Percentiles rank a stretch among this genome's conserved stretches.
Conservation (phyloP, 164 flowering plant genomes). For the Platanus orientalis region DNA sequence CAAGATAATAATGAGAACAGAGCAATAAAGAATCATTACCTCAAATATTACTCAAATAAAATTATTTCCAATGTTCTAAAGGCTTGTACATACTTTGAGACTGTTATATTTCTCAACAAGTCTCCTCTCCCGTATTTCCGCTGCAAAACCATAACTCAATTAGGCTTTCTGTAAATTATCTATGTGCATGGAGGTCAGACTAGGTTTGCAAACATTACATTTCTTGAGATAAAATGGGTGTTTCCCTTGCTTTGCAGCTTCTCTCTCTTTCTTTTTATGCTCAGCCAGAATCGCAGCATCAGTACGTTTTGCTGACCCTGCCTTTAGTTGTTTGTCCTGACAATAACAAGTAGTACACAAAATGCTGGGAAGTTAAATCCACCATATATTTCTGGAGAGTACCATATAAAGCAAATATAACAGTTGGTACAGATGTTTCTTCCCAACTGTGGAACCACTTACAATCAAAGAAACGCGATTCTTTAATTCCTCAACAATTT, state of each 20-base stretch:
- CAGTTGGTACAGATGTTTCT: no score
- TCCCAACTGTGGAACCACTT: conserved; percentile 26
- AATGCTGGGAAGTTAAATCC: background rate
- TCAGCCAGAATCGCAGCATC: conserved; percentile 57
- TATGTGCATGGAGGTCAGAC: background rate
- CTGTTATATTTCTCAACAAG: conserved; percentile 58
- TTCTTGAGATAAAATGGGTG: conserved; percentile 76
- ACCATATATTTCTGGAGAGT: background rate
- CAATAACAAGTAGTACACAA: background rate
- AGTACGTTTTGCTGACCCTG: conserved; percentile 39
- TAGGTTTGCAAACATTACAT: conserved; percentile 36
- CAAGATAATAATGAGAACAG: background rate
- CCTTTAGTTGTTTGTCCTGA: conserved; percentile 71
- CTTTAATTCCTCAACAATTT: conserved; percentile 42
- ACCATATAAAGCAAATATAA: background rate
- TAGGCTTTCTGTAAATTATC: background rate
- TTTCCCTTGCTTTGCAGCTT: conserved; percentile 86
- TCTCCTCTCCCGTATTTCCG: conserved; percentile 59
- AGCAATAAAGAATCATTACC: background rate
- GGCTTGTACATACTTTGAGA: conserved; percentile 56
- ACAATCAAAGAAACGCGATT: conserved; percentile 62
- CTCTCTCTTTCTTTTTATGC: conserved; percentile 91
- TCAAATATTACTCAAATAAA: background rate
- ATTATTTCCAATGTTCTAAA: background rate
- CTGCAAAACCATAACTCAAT: conserved; percentile 37